Conservation (phyloP, 257 asterid species). For the Capsicum chinense region DNA sequence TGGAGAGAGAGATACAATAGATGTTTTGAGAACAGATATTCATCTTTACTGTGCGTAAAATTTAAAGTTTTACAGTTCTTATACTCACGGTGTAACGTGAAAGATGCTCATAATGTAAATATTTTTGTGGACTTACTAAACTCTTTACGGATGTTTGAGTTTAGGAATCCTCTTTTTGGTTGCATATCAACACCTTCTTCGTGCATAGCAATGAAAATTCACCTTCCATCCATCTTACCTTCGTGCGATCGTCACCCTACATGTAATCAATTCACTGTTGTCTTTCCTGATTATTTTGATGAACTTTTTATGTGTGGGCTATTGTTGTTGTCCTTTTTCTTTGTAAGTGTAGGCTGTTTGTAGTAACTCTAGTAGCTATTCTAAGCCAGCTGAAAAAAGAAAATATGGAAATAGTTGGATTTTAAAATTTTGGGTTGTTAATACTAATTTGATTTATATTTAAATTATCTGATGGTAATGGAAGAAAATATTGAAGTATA, state of each 20-base stretch:
- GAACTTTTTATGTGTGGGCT: not conserved
- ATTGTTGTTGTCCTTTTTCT: not conserved
- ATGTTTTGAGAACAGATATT: not conserved
- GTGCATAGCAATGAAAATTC: not conserved
- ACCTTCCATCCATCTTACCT: not conserved
- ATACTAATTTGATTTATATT: not conserved
- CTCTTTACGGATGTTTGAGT: not conserved
- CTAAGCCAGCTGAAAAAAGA: not conserved
- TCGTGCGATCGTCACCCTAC: constrained; percentile 92
- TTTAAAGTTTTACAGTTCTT: not conserved
- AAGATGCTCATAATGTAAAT: not conserved
- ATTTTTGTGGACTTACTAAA: not conserved
- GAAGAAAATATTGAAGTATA: not conserved
- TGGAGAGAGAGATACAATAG: not conserved
- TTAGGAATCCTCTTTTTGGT: not conserved
- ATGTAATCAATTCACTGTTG: constrained; percentile 53
- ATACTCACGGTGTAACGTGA: constrained; percentile 1
- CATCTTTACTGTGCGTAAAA: not conserved
- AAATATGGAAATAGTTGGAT: not conserved
- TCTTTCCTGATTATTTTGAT: not conserved
- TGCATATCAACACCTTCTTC: not conserved
- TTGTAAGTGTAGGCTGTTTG: not conserved
- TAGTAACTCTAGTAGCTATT: not conserved
- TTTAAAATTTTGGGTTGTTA: not conserved
- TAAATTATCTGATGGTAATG: not conserved